These are phyloP conservation scores for Exophiala sp. DNA, from an alignment of 2,329 filamentous ascomycete species.

Conservation along the genomic window DNA sequence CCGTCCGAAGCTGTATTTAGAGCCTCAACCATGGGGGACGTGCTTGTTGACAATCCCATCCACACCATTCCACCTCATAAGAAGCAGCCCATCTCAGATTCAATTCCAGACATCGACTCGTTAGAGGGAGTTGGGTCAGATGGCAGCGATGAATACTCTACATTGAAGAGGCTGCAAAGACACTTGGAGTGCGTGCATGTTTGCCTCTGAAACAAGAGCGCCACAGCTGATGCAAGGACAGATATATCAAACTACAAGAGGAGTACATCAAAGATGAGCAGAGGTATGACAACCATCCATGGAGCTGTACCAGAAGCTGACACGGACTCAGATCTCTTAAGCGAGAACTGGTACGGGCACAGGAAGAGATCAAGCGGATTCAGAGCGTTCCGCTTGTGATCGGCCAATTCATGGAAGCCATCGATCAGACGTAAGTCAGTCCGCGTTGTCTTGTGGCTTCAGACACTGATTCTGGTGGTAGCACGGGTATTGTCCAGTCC, in stretches of 20 bases:
- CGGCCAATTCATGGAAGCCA: slow-evolving; percentile 99
- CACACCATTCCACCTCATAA: slow-evolving; percentile 73
- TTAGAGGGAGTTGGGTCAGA: slow-evolving; percentile 80
- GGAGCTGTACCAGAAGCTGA: neutral
- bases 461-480: slow-evolving; percentile 38
- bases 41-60: slow-evolving; percentile 76
- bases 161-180: slow-evolving; percentile 91
- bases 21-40: slow-evolving; percentile 68
- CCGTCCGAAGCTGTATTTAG: too few relatives aligned
- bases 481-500: slow-evolving; percentile 96
- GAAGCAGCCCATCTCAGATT: slow-evolving; percentile 70
- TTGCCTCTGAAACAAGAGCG: neutral
- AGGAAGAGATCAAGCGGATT: slow-evolving; percentile 99
- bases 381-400: slow-evolving; percentile 98
- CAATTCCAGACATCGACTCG: slow-evolving; percentile 85
- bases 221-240: slow-evolving; percentile 38
- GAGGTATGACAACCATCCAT: slow-evolving; percentile 53
- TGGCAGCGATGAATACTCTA: slow-evolving; percentile 87
- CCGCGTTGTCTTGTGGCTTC: neutral
- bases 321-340: slow-evolving; percentile 71
- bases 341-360: slow-evolving; percentile 91
- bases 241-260: slow-evolving; percentile 95
- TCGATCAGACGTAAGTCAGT: slow-evolving; percentile 84
- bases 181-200: slow-evolving; percentile 49
- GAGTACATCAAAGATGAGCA: slow-evolving; percentile 99